Conservation (phyloP, 2,329 filamentous ascomycete species). For the Alternaria rosae region DNA sequence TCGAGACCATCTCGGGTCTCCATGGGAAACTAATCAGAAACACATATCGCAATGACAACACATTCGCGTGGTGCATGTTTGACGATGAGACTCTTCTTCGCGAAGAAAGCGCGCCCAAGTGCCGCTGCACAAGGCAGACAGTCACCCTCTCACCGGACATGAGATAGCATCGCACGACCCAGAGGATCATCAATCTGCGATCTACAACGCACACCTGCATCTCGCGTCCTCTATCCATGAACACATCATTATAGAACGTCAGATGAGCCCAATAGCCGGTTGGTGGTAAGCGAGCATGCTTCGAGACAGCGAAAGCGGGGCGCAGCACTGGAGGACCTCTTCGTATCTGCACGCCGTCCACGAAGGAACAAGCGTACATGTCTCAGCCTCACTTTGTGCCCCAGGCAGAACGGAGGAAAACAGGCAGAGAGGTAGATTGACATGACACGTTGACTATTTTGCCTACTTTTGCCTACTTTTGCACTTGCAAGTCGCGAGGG, state of each 20-base stretch:
- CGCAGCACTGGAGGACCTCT: conserved; percentile 3
- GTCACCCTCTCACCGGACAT: conserved; percentile 3
- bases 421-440: not conserved
- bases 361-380: not conserved
- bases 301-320: not conserved
- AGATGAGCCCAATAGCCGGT: not conserved
- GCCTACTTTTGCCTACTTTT: not conserved
- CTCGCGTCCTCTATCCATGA: not conserved
- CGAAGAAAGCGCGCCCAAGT: not conserved
- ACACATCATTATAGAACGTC: not conserved
- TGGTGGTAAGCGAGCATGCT: not conserved
- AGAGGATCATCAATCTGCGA: not conserved
- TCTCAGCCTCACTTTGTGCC: conserved; percentile 9
- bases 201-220: conserved; percentile 1
- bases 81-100: not conserved
- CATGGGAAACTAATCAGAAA: not conserved
- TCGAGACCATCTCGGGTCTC: not conserved
- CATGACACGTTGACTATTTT: not conserved
- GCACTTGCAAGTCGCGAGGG: not conserved
- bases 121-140: not conserved
- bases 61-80: not conserved
- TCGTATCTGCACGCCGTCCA: conserved; percentile 7
- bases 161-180: not conserved
- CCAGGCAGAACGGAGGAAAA: not conserved
- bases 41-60: not conserved